Evolutionary conservation across 768 basidiomycete species (phyloP), one percentile per base, ranked within the genome.

Genomic region (Russula virescens): DNA sequence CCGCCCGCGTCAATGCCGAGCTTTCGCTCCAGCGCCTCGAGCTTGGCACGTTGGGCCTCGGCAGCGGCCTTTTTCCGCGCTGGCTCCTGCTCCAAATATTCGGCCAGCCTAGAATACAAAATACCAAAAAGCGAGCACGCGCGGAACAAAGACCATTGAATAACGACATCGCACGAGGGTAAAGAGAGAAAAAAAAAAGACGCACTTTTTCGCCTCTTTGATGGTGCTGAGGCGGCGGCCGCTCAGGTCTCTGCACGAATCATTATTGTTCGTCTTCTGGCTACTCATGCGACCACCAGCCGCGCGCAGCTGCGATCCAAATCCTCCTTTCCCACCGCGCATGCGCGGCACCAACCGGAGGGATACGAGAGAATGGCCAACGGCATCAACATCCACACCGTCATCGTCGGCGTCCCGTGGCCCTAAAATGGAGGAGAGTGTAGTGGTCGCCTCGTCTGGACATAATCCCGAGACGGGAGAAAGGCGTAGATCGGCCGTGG

Each of bases 201-300:
- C 84, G 53, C 68, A 94, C 94, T 87, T 89, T 74, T 97, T 92
- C 0, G 96, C 97, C 69, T 98, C 94, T 75, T 98, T 97, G 71
- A 99, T 85, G 0, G 96, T 97, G 69, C 91, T 92, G 28, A 99
- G 77, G 65, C 94, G 79, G 54, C 96, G 78, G 1, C 96, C 96
- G 62, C 82, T 94, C 42, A 99, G 80, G 71, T 98, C 97, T 52
- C 97, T 78, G 73, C 94, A 97, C 9, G 91, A 91, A 72, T 98
- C 95, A 65, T 94, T 94, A 73, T 94, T 95, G 74, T 81, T 94
- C 25, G 93, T 94, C 79, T 94, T 94, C 77, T 94, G 92, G 68
- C 88, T 90, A 71, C 89, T 92, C 97, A 99, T 99, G 35, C 96
- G 83, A 14, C 97, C 96, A 67, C 97, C 97, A 16, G 96, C 96